Evolutionary conservation across 306 rosid species (phyloP), one percentile per base, ranked within the genome.

Genomic region (Pueraria montana): DNA sequence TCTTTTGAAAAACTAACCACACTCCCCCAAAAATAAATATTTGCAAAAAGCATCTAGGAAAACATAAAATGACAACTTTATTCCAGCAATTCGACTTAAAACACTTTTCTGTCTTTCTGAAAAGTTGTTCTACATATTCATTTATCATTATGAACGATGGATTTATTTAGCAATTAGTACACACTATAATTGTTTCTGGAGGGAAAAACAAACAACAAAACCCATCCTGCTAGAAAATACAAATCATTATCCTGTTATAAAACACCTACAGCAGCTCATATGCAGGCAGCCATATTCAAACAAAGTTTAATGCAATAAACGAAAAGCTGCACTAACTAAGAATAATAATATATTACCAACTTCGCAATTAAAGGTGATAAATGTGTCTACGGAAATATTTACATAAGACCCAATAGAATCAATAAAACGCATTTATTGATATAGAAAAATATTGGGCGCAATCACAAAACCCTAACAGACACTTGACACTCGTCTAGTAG

Each of bases 401-500:
- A 49, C 76, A 63, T 5, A 10, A 16, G 32, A 55, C 59, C 16
- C 63, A 52, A 49, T 18, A 65, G 43, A 72, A 66, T 32, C 65
- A 20, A 56, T 23, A 69, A 81, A 72, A 68, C 30, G 42, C 83
- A 78, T 30, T 30, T 30, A 0, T 30, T 30, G 4, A 36, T 10
- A 53, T 4, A 2, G 63, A 42, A 80, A 64, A 52, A 55, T 36
- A 42, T 17, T 1, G 2, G 30, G 11, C 38, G 4, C 11, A 11
- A 21, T 68, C 12, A 74, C 24, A 66, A 81, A 87, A 81, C 80
- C 86, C 80, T 74, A 74, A 56, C 62, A 64, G 9, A 8, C 14
- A 77, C 74, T 62, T 58, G 16, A 14, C 21, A 66, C 36, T n/a
- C 48, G 42, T 50, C 46, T 34, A 55, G 55, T 61, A 63, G 1